Evolutionary conservation across 306 rosid genomes (phyloP).

Genomic region (Quercus rubra): DNA sequence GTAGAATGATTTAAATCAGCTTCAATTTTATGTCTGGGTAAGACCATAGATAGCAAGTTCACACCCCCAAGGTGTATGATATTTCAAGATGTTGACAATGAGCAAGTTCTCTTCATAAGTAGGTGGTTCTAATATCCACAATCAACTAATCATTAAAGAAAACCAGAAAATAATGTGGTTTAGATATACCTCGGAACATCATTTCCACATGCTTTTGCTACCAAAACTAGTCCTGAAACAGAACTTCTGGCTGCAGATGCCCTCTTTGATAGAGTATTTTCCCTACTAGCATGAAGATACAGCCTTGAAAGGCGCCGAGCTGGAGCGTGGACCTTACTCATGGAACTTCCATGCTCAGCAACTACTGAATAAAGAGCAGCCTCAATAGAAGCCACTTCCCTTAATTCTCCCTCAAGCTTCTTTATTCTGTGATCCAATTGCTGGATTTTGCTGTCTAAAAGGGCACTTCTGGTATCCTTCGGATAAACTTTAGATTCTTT

Average conservation of each 20-base stretch:
- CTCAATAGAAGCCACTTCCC: constrained; percentile 91
- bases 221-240: constrained; percentile 87
- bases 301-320: constrained; percentile 94
- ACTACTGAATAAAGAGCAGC: constrained; percentile 87
- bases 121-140: not conserved
- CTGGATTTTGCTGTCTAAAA: constrained; percentile 64
- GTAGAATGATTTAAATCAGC: not conserved
- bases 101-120: not conserved
- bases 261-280: constrained; percentile 53
- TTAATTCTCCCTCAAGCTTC: constrained; percentile 90
- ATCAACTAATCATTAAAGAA: not conserved
- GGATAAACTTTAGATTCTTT: constrained; percentile 75
- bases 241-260: constrained; percentile 87
- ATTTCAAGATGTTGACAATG: not conserved
- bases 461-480: constrained; percentile 56
- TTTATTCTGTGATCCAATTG: constrained; percentile 73
- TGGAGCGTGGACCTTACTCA: constrained; percentile 95
- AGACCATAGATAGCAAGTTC: constrained; percentile 13
- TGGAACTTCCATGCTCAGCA: constrained; percentile 99
- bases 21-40: constrained; percentile 1
- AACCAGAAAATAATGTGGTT: constrained; percentile 8
- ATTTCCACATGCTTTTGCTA: constrained; percentile 97
- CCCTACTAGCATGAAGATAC: constrained; percentile 84
- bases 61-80: not conserved
- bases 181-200: constrained; percentile 83